These are phyloP conservation scores for Antrodiella citrinella DNA, from an alignment of 768 basidiomycete genomes.

Conservation along the genomic window DNA sequence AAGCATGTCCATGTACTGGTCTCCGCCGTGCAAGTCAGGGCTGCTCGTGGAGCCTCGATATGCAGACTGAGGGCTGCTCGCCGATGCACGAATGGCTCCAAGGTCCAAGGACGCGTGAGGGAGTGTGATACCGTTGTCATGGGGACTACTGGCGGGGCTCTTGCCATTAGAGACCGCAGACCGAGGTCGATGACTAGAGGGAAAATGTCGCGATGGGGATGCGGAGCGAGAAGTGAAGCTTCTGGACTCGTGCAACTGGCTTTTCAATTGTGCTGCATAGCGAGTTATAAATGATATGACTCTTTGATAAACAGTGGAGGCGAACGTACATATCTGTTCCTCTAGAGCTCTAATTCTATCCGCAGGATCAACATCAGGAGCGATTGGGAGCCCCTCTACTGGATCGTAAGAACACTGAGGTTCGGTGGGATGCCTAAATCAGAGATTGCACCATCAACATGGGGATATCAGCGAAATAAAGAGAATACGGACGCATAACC, in stretches of 20 bases:
- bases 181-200: constrained; percentile 8
- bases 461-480: constrained; percentile 1
- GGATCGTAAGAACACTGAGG: constrained; percentile 85
- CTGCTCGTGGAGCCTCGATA: constrained; percentile 33
- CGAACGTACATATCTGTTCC: constrained; percentile 61
- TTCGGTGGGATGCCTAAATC: constrained; percentile 67
- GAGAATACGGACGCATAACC: constrained; percentile 64
- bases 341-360: constrained; percentile 74
- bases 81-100: not conserved
- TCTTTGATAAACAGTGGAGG: not conserved
- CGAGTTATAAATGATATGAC: too few relatives aligned
- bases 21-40: constrained; percentile 37
- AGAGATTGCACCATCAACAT: constrained; percentile 10
- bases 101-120: constrained; percentile 21
- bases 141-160: constrained; percentile 14
- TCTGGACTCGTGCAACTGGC: constrained; percentile 48
- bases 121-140: constrained; percentile 15
- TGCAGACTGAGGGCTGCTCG: constrained; percentile 17
- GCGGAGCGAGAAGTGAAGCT: constrained; percentile 27
- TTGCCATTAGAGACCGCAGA: constrained; percentile 16
- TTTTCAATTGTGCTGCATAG: constrained; percentile 51
- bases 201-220: constrained; percentile 26
- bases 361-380: constrained; percentile 69
- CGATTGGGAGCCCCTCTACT: constrained; percentile 70
- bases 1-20: constrained; percentile 57